Evolutionary conservation across 192 early-diverging fungal genomes (phyloP).

Genomic region (Lobosporangium transversale): DNA sequence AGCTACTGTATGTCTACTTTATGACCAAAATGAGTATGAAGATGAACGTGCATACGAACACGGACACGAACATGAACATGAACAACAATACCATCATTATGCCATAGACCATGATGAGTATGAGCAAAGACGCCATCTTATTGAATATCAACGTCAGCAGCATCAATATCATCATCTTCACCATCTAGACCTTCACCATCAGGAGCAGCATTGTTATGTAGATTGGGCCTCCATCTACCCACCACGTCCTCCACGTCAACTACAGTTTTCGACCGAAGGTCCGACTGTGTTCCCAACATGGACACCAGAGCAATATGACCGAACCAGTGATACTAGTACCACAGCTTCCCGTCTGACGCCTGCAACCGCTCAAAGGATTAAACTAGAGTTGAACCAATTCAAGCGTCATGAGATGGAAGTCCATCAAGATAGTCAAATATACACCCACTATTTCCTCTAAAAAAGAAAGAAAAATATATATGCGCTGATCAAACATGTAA

Average conservation of each 20-base stretch:
- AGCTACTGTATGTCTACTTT: slow-evolving; percentile 1
- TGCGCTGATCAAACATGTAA: too few relatives aligned
- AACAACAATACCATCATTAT: slow-evolving; percentile 14
- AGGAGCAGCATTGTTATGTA: slow-evolving; percentile 26
- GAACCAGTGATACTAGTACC: slow-evolving; percentile 82
- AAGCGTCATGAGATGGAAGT: slow-evolving; percentile 93
- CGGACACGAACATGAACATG: neutral
- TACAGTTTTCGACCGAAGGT: slow-evolving; percentile 59
- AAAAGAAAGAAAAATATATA: neutral
- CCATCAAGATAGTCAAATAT: slow-evolving; percentile 77
- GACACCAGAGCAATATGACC: slow-evolving; percentile 84
- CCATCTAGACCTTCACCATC: slow-evolving; percentile 6
- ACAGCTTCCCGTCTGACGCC: slow-evolving; percentile 88
- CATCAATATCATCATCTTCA: neutral
- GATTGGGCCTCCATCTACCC: slow-evolving; percentile 26
- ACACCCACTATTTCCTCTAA: slow-evolving; percentile 80
- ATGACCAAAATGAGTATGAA: neutral
- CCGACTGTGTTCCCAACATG: slow-evolving; percentile 73
- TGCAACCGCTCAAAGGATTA: slow-evolving; percentile 85
- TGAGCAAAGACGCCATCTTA: neutral
- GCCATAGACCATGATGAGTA: neutral
- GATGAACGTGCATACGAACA: neutral
- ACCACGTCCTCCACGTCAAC: slow-evolving; percentile 35
- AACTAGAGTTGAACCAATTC: slow-evolving; percentile 94
- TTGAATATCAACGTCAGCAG: neutral